These are phyloP conservation scores for Gynostemma pentaphyllum DNA, from an alignment of 306 rosid species.

Conservation along the genomic window DNA sequence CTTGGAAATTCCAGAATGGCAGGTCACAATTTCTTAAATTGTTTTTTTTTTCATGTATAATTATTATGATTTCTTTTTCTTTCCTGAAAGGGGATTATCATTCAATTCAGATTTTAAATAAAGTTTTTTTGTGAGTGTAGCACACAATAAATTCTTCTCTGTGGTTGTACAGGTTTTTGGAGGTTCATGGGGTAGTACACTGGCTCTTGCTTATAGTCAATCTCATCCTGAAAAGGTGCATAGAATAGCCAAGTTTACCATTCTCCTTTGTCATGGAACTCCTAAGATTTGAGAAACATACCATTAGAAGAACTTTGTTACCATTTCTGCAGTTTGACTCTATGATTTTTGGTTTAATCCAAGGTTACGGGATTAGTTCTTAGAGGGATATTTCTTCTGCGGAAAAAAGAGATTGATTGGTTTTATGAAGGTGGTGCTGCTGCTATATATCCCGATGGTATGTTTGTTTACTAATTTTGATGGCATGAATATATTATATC, in stretches of 20 bases:
- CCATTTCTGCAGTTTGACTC: slow-evolving; percentile 9
- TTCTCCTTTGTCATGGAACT: neutral
- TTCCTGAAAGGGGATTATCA: too few relatives aligned
- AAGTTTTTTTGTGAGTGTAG: neutral
- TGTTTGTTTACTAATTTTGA: slow-evolving; percentile 9
- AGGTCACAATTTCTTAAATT: slow-evolving; percentile 29
- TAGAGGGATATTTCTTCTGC: slow-evolving; percentile 78
- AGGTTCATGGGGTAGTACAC: slow-evolving; percentile 98
- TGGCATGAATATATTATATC: neutral
- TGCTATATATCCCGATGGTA: slow-evolving; percentile 90
- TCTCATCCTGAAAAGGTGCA: slow-evolving; percentile 80
- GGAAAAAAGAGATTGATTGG: slow-evolving; percentile 96
- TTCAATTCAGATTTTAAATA: neutral
- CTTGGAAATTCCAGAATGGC: slow-evolving; percentile 93
- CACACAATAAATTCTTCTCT: slow-evolving; percentile 10
- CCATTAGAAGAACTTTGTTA: neutral
- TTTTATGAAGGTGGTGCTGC: slow-evolving; percentile 99
- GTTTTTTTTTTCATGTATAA: slow-evolving; percentile 4
- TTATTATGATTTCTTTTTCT: neutral
- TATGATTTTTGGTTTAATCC: slow-evolving; percentile 22
- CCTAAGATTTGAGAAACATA: neutral
- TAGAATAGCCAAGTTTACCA: slow-evolving; percentile 11
- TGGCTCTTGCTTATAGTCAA: slow-evolving; percentile 89
- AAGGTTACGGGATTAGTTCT: slow-evolving; percentile 85
- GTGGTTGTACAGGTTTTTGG: slow-evolving; percentile 68